Conservation (phyloP, 306 rosid genomes). For the Citrullus colocynthis region DNA sequence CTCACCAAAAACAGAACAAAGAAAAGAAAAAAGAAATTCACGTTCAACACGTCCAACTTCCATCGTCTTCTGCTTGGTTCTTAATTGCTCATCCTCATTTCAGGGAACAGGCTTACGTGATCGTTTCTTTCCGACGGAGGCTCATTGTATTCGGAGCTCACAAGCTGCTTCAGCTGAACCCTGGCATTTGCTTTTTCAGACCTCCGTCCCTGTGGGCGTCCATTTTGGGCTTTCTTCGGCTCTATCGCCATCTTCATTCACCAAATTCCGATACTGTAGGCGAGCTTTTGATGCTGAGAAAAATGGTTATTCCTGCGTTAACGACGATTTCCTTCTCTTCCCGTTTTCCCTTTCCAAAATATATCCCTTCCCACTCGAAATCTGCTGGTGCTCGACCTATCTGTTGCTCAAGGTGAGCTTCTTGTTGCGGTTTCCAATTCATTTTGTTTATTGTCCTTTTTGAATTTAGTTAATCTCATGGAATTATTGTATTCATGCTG, state of each 20-base stretch:
- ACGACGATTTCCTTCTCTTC: slow-evolving; percentile 21
- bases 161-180: background rate
- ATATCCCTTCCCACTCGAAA: background rate
- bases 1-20: no score
- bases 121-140: background rate
- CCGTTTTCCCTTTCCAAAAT: slow-evolving; percentile 6
- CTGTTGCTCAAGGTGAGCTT: slow-evolving; percentile 33
- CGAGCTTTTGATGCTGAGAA: background rate
- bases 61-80: background rate
- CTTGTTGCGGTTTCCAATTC: background rate
- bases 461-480: background rate
- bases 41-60: background rate
- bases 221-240: background rate
- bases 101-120: background rate
- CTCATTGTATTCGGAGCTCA: background rate
- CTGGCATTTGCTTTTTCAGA: background rate
- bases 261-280: background rate
- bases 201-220: background rate
- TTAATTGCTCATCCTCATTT: background rate
- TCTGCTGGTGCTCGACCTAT: slow-evolving; percentile 15
- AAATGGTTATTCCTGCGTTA: slow-evolving; percentile 16
- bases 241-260: background rate
- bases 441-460: background rate
- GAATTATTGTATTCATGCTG: background rate
- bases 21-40: background rate